Conservation (phyloP, 345 rosid genomes). For the Carallia brachiata region DNA sequence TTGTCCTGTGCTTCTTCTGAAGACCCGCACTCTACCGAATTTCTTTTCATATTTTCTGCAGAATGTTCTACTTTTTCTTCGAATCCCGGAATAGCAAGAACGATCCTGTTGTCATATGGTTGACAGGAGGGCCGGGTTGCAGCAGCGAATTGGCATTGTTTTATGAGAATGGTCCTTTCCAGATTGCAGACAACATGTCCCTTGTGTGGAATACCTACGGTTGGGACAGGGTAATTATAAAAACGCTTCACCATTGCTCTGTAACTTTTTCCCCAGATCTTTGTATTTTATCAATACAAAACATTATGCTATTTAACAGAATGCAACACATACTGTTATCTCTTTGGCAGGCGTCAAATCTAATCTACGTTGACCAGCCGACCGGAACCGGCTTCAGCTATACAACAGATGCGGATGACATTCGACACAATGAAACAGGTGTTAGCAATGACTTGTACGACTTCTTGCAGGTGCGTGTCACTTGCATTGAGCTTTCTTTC, state of each 20-base stretch:
- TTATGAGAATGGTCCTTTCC: constrained; percentile 91
- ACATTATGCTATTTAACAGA: too few relatives aligned
- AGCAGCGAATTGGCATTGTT: constrained; percentile 79
- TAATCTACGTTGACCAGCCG: constrained; percentile 85
- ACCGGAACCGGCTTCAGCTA: constrained; percentile 90
- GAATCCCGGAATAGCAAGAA: constrained; percentile 53
- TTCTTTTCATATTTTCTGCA: constrained; percentile 10
- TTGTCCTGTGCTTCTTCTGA: background rate
- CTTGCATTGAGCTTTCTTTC: too few relatives aligned
- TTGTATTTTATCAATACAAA: too few relatives aligned
- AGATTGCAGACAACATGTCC: constrained; percentile 51
- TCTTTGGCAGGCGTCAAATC: constrained; percentile 58
- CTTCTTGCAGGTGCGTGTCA: constrained; percentile 71
- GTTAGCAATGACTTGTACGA: constrained; percentile 77
- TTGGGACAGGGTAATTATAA: constrained; percentile 67
- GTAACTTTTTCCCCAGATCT: too few relatives aligned
- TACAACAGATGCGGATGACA: constrained; percentile 43
- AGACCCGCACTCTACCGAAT: background rate
- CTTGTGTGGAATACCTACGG: constrained; percentile 82
- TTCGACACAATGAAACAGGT: constrained; percentile 63
- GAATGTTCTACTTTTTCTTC: constrained; percentile 86
- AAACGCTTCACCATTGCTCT: too few relatives aligned
- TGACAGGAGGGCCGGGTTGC: constrained; percentile 95
- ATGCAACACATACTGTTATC: too few relatives aligned
- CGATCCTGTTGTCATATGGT: constrained; percentile 87